Evolutionary conservation across 164 flowering plant genomes (phyloP), one percentile per base, ranked within the genome.

Genomic region (Magnolia changhungtana): DNA sequence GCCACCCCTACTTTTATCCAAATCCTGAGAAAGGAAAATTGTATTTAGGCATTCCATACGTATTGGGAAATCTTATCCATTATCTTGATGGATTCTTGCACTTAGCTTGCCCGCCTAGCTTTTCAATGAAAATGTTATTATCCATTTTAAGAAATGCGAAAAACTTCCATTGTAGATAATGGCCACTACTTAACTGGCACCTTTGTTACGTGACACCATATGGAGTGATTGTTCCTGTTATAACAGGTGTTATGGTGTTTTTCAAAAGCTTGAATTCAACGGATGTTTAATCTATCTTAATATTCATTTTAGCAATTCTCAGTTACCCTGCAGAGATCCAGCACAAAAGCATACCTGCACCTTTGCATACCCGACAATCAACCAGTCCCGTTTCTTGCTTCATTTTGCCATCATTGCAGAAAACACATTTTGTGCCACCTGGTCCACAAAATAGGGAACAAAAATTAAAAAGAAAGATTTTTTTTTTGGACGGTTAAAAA

Each of bases 371-470:
- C 73, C 80, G 92, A 80, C 97, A 93, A 79, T 93, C 93, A 23
- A 94, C 86, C 82, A 84, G 71, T 20, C 98, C 95, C 6, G 88
- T 84, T 80, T 93, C 97, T 74, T 82, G 76, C 82, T 87, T 91
- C 99, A 93, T 95, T 86, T 95, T 95, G 9, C 98, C 97, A 81
- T 89, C 78, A 55, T 79, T 78, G 75, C 99, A 95, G 72, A 93
- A 95, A 1, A 95, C 98, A 80, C 97, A 95, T 87, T 92, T 95
- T 55, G 97, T 93, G 72, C 99, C 99, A 76, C 99, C 97, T 95
- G 76, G 73, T 66, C 8, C 79, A 85, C 74, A 77, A 85, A 45
- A 70, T 11, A 21, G 13, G 63, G 76, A 63, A 67, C 11, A 37
- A 37, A 55, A 55, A 11, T 8, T 55, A 55, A 55, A 55, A 14